phyloP scores from a whole-genome alignment of 192 early-diverging fungal species.

The Coemansia sp. region DNA sequence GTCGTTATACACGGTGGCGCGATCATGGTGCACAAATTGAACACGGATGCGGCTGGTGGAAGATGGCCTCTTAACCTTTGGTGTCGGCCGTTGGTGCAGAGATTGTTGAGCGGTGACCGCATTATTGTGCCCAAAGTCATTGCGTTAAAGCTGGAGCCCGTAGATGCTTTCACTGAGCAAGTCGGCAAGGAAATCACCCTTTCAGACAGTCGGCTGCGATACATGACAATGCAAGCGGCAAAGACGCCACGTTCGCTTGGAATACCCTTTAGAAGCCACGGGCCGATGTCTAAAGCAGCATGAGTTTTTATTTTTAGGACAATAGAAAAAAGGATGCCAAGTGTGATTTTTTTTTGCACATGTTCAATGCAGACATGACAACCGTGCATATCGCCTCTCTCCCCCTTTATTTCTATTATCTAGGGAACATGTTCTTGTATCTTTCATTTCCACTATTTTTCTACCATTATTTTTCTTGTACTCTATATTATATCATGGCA shows the following conservation, averaged over 20 bases:
- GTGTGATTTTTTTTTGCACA: too few species aligned
- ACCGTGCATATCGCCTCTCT: not conserved
- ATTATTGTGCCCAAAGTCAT: not conserved
- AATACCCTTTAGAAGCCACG: not conserved
- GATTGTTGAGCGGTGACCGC: not conserved
- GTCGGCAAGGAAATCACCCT: slow-evolving; percentile 11
- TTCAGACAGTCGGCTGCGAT: slow-evolving; percentile 7
- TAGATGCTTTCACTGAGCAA: slow-evolving; percentile 7
- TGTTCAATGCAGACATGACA: too few species aligned
- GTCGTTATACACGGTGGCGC: slow-evolving; percentile 12
- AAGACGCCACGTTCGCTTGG: not conserved
- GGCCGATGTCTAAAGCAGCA: not conserved
- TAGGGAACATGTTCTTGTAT: not conserved
- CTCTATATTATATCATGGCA: not conserved
- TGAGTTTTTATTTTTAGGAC: not conserved
- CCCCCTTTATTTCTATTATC: not conserved
- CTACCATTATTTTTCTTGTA: not conserved
- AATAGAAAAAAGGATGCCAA: not conserved
- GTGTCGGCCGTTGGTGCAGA: not conserved
- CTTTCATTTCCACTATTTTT: not conserved
- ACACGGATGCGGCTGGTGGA: not conserved
- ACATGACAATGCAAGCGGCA: not conserved
- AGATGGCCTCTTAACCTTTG: not conserved
- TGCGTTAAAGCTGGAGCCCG: not conserved
- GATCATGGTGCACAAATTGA: not conserved